Evolutionary conservation across 2,329 filamentous ascomycete species (phyloP).

Genomic region (Aspergillus sp.): DNA sequence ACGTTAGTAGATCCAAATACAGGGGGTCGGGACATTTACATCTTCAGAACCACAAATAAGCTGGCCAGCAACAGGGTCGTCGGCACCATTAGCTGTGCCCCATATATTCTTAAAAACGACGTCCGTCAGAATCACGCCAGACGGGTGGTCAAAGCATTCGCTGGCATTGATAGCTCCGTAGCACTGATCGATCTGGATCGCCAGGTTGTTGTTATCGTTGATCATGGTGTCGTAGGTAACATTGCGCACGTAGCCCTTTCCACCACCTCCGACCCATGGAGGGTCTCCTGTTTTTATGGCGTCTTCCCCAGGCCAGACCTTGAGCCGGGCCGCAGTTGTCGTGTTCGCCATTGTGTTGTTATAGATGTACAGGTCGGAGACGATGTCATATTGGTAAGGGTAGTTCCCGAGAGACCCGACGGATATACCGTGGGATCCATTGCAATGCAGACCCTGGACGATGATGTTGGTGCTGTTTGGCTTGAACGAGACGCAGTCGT

Average conservation of each 20-base stretch:
- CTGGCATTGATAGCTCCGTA: neutral
- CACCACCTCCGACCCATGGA: slow-evolving; percentile 59
- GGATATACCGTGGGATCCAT: slow-evolving; percentile 70
- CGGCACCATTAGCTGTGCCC: neutral
- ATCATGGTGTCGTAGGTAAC: slow-evolving; percentile 65
- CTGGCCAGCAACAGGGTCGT: neutral
- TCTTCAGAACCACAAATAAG: slow-evolving; percentile 1
- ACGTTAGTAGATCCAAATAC: neutral
- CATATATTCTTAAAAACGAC: slow-evolving; percentile 1
- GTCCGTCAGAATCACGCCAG: neutral
- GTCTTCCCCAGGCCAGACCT: slow-evolving; percentile 66
- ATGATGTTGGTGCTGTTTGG: slow-evolving; percentile 69
- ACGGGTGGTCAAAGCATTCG: neutral
- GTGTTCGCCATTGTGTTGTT: slow-evolving; percentile 54
- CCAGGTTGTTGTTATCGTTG: slow-evolving; percentile 58
- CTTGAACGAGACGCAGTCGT: slow-evolving; percentile 74
- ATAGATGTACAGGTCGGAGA: slow-evolving; percentile 67
- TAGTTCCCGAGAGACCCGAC: slow-evolving; percentile 72
- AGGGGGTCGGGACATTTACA: neutral
- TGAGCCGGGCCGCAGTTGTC: slow-evolving; percentile 68
- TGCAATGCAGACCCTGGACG: slow-evolving; percentile 66
- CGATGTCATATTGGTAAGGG: slow-evolving; percentile 61
- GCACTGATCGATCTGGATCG: slow-evolving; percentile 1
- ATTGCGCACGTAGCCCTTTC: slow-evolving; percentile 62
- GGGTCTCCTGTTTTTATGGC: slow-evolving; percentile 60